Percentiles rank a stretch among this genome's conserved stretches.
Evolutionary conservation across 176 grass and related monocot species (phyloP).

Genomic region (Hyparrhenia diplandra): DNA sequence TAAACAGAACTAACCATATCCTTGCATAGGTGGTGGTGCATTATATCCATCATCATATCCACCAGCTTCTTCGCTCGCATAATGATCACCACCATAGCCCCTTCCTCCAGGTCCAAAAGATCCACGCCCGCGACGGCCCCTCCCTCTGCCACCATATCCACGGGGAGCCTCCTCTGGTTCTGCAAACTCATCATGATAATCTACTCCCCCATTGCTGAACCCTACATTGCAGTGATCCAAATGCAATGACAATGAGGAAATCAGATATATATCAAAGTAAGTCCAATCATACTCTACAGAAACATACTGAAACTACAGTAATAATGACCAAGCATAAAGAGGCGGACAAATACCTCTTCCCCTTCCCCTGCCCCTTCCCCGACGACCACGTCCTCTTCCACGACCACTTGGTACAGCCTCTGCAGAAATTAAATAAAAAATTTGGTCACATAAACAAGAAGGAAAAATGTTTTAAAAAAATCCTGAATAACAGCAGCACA

Average conservation of each 20-base stretch:
- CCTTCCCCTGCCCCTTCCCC: constrained; percentile 31
- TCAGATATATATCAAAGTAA: not conserved
- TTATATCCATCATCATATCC: constrained; percentile 42
- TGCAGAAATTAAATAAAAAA: not conserved
- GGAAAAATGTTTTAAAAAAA: not conserved
- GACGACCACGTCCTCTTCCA: constrained; percentile 45
- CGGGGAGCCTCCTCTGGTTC: constrained; percentile 14
- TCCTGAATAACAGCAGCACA: not conserved
- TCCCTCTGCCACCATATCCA: constrained; percentile 45
- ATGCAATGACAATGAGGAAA: too few species aligned
- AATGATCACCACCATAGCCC: constrained; percentile 38
- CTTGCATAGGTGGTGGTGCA: constrained; percentile 37
- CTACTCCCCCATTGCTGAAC: constrained; percentile 32
- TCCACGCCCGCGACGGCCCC: constrained; percentile 40
- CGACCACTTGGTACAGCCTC: constrained; percentile 46
- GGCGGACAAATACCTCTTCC: constrained; percentile 44
- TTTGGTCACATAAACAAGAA: not conserved
- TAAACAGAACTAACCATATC: constrained; percentile 37
- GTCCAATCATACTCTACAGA: not conserved
- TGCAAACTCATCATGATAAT: constrained; percentile 38
- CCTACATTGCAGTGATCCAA: constrained; percentile 25
- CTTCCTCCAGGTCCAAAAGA: constrained; percentile 44
- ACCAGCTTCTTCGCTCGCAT: constrained; percentile 34
- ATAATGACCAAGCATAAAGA: not conserved
- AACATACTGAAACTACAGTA: not conserved